phyloP scores from a whole-genome alignment of 352 stramenopile genomes.

The Phytophthora lateralis region DNA sequence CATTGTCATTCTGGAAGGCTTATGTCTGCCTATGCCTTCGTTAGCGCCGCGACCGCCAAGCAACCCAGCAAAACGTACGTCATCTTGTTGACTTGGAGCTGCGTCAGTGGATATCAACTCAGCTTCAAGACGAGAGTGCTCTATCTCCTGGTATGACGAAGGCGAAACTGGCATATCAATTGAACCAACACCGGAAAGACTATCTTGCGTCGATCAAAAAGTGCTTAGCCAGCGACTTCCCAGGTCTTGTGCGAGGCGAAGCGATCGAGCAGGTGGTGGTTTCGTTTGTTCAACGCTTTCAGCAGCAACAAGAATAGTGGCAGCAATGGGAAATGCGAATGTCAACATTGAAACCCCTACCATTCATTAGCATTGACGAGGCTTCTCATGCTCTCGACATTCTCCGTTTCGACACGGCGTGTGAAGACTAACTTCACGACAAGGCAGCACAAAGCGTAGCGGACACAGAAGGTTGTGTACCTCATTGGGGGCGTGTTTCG shows the following conservation, averaged over 20 bases:
- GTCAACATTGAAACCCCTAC: slow-evolving; percentile 16
- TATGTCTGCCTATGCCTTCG: neutral
- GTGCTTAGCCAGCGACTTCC: slow-evolving; percentile 5
- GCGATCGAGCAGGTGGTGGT: slow-evolving; percentile 24
- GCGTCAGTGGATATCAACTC: slow-evolving; percentile 57
- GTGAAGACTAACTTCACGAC: neutral
- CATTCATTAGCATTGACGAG: neutral
- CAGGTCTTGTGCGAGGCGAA: slow-evolving; percentile 8
- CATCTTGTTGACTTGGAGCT: slow-evolving; percentile 66
- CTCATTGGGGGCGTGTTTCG: neutral
- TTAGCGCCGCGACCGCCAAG: slow-evolving; percentile 43
- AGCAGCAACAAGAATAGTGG: slow-evolving; percentile 34
- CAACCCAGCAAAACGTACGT: slow-evolving; percentile 36
- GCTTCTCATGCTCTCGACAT: slow-evolving; percentile 7
- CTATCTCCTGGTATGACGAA: slow-evolving; percentile 13
- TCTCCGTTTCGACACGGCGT: slow-evolving; percentile 16
- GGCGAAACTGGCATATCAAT: slow-evolving; percentile 27
- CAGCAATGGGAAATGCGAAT: slow-evolving; percentile 2
- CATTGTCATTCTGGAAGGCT: neutral
- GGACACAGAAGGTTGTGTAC: neutral
- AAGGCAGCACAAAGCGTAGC: neutral
- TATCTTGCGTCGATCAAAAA: slow-evolving; percentile 45
- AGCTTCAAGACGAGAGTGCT: slow-evolving; percentile 28
- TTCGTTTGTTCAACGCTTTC: slow-evolving; percentile 33
- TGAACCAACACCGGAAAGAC: slow-evolving; percentile 53